Evolutionary conservation across 2,329 filamentous ascomycete species (phyloP), one percentile per base, ranked within the genome.

Genomic region (Cryphonectria parasitica): DNA sequence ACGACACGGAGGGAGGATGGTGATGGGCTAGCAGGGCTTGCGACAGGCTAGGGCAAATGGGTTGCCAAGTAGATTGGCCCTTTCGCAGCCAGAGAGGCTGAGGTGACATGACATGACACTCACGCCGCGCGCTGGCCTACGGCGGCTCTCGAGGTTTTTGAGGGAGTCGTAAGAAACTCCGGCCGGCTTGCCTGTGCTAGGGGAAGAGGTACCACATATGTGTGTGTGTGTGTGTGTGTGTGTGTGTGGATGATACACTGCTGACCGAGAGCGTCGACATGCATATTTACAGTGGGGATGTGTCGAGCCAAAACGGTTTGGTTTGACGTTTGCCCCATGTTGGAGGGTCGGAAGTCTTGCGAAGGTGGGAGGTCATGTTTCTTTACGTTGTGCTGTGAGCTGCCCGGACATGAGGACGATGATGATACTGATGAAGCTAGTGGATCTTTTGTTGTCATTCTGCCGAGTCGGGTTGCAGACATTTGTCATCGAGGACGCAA

Each of bases 271-370:
- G 34, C 19, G 25, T 65, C 45, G 64, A 65, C 31, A 45, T 65
- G 64, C 64, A 65, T 54, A 65, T 54, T 34, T n/a, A 65, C 34
- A 54, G 64, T 65, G 64, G 64, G 45, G 64, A 52, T 56, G 31
- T 54, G 28, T 65, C 64, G 45, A 65, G 45, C 45, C 64, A 54
- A 36, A 31, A 22, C 45, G 43, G 64, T 19, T 11, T 52, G 64
- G 45, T 56, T 39, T 52, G 43, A 56, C 28, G 28, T 49, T 11
- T 49, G 17, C n/a, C 15, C 43, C 28, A 49, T 54, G 64, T 54
- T 54, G 64, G 31, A 65, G 64, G 64, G 45, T 54, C 43, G 31
- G 64, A 52, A 54, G 64, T 36, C 34, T 15, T 65, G 64, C 43
- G n/a, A 28, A 25, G 63, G 43, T 28, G 43, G 19, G 41, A 41